A percentile compares a stretch with the other conserved stretches of the same genome.
Conservation (phyloP, 148 eudicot species). For the Rhododendron simsii region DNA sequence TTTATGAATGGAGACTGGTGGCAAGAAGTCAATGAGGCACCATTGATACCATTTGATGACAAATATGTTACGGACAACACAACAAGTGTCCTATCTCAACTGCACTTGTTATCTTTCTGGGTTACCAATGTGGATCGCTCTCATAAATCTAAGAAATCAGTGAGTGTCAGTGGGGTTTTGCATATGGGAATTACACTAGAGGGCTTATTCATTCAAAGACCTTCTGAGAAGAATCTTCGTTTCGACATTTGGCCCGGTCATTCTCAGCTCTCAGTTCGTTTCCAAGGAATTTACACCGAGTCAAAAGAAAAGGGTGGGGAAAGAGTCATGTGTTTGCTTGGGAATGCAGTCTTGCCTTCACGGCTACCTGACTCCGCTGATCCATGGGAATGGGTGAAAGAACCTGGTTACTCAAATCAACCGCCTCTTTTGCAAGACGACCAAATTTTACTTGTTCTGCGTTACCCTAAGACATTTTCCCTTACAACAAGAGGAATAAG, state of each 20-base stretch:
- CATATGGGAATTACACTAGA: constrained; percentile 47
- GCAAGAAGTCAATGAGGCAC: constrained; percentile 47
- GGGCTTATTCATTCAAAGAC: constrained; percentile 31
- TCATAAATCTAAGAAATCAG: constrained; percentile 36
- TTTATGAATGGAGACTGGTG: constrained; percentile 92
- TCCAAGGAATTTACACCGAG: constrained; percentile 78
- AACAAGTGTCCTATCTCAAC: constrained; percentile 24
- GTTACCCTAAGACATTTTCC: constrained; percentile 48
- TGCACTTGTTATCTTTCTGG: constrained; percentile 57
- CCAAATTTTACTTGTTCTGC: constrained; percentile 61
- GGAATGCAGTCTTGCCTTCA: constrained; percentile 66
- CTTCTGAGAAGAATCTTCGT: constrained; percentile 21
- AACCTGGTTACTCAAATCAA: constrained; percentile 33
- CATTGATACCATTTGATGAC: constrained; percentile 72
- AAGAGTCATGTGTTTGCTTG: constrained; percentile 80
- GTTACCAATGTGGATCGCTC: constrained; percentile 54
- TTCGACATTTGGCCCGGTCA: constrained; percentile 59
- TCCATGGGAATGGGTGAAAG: constrained; percentile 65
- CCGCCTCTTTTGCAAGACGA: constrained; percentile 74
- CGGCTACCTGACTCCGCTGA: constrained; percentile 49
- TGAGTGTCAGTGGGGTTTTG: constrained; percentile 60
- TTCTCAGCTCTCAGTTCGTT: constrained; percentile 45
- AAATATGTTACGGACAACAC: constrained; percentile 18
- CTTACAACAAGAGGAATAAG: constrained; percentile 45
- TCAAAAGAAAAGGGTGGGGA: constrained; percentile 49